Evolutionary conservation across 2,329 filamentous ascomycete species (phyloP).

Genomic region (Colletotrichum sp.): DNA sequence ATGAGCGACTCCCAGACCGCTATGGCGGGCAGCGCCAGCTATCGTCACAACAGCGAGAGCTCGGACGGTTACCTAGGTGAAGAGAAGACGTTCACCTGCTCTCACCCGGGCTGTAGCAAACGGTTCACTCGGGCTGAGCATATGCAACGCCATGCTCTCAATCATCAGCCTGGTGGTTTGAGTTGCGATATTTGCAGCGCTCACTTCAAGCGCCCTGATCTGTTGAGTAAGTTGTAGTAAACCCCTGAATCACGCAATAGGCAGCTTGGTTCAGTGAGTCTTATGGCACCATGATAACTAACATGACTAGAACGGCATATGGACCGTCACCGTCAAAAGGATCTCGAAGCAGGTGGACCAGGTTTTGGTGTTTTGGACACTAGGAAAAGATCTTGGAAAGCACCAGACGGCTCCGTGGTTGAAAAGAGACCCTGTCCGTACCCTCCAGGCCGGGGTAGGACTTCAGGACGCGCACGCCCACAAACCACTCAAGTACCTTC

Average conservation of each 20-base stretch:
- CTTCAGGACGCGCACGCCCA: neutral
- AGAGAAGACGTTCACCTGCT: conserved; percentile 34
- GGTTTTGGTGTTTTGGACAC: conserved; percentile 57
- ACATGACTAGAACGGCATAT: conserved; percentile 58
- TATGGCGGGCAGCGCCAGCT: neutral
- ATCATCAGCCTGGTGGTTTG: conserved; percentile 57
- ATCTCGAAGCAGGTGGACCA: conserved; percentile 58
- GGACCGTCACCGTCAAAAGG: conserved; percentile 55
- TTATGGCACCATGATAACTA: neutral
- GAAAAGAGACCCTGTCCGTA: conserved; percentile 39
- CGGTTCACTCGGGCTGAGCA: conserved; percentile 63
- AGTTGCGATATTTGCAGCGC: conserved; percentile 64
- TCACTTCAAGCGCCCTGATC: conserved; percentile 65
- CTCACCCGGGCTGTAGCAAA: conserved; percentile 52
- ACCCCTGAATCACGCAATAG: neutral
- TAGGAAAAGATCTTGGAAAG: conserved; percentile 61
- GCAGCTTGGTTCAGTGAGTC: neutral
- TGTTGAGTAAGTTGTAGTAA: conserved; percentile 33
- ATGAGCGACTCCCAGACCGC: neutral
- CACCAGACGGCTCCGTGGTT: conserved; percentile 56
- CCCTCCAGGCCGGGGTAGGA: neutral
- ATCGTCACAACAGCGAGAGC: conserved; percentile 9
- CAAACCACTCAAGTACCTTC: conserved; percentile 13
- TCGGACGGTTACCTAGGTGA: neutral
- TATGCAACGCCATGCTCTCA: conserved; percentile 61